phyloP scores from a whole-genome alignment of 2,329 filamentous ascomycete genomes.

The Hortaea sp. region DNA sequence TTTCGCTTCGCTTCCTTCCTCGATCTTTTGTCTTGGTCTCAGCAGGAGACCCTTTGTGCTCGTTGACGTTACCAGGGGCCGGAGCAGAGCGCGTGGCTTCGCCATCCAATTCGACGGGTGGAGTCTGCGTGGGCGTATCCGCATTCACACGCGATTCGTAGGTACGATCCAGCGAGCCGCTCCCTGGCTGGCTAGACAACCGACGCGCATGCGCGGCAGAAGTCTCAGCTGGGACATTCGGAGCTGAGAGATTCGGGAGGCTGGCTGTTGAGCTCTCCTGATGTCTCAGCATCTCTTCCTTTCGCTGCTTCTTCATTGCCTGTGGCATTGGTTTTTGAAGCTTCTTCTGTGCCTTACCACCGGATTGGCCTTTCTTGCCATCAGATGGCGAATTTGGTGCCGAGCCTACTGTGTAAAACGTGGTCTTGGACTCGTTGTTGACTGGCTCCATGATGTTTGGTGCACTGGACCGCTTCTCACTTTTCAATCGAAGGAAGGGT shows the following conservation, averaged over 20 bases:
- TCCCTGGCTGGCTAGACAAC: not conserved
- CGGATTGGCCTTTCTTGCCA: conserved; percentile 1
- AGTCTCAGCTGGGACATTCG: not conserved
- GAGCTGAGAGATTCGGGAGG: conserved; percentile 1
- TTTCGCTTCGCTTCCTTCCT: conserved; percentile 18
- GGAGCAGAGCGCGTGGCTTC: not conserved
- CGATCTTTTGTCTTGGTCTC: conserved; percentile 6
- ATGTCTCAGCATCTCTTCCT: conserved; percentile 5
- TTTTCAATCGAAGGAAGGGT: conserved; percentile 5
- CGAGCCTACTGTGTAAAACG: conserved; percentile 2
- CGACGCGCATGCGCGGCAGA: not conserved
- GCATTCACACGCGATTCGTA: not conserved
- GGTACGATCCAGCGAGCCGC: not conserved
- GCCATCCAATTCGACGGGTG: not conserved
- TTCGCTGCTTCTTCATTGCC: conserved; percentile 14
- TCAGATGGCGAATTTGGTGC: conserved; percentile 1
- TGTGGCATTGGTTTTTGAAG: conserved; percentile 23
- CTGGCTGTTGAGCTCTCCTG: not conserved
- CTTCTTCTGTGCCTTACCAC: conserved; percentile 15
- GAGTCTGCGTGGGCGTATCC: not conserved
- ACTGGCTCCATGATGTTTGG: not conserved
- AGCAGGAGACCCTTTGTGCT: not conserved
- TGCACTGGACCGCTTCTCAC: conserved; percentile 5
- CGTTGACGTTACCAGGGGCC: not conserved
- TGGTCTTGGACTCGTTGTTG: conserved; percentile 4